Base-by-base conservation (phyloP, 1,284 basidiomycete genomes). In the Apiotrichum veenhuisii region DNA sequence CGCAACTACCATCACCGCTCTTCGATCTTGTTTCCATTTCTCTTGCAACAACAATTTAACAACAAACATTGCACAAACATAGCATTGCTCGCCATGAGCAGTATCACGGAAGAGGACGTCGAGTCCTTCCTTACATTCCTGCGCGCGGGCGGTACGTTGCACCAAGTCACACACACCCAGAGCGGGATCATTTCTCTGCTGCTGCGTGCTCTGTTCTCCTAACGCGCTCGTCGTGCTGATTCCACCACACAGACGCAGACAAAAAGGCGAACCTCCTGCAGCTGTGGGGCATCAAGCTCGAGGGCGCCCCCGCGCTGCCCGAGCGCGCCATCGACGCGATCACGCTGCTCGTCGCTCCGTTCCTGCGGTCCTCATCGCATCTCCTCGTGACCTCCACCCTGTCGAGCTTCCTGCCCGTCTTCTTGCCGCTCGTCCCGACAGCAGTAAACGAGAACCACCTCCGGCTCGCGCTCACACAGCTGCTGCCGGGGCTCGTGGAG, bases 251-350 rank as follows among this genome's bases (percentile, higher is more conserved):
- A 77, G 75, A 75, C 34, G 55, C 59, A 11, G 73, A 73, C 61
- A 73, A 71, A 57, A 76, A 74, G 57, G 69, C 74, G 37, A 74
- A 76, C 58, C 60, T 72, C 25, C 61, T 77, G 20, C 74, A 76
- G 46, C 60, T 71, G 17, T 76, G 75, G 54, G 69, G 71, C 1
- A 49, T 75, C 25, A 68, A 69, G 51, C 65, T 76, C 12, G 75
- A 76, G 40, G 63, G 60, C 15, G 64, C 66, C 0, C 17, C 45
- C 12, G 58, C 63, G 63, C 61, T 77, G 9, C 70, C 75, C 5
- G 61, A 63, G 12, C 44, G 61, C 1, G 62, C 70, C 0, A 57
- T 76, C 14, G 72, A 76, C 38, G 71, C 72, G 15, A 54, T 77
- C 27, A 74, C 66, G 0, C 55, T 74, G 20, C 49, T 65, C 10